Conservation (phyloP, 73 alveolate species). For the Diophrys appendiculata region DNA sequence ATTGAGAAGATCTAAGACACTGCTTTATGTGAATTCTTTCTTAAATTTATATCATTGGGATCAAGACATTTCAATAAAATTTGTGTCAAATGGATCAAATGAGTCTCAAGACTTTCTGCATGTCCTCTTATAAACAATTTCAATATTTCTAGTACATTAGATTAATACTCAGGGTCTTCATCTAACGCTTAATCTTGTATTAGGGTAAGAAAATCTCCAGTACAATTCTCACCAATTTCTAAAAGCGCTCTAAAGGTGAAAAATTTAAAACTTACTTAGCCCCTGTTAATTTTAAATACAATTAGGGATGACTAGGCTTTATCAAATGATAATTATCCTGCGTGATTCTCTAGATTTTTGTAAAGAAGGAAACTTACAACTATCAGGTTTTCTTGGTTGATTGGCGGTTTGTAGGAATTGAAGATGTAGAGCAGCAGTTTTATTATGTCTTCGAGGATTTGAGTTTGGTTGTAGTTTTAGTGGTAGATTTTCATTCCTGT, state of each 20-base stretch:
- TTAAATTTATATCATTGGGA: conserved; percentile 62
- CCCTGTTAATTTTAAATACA: conserved; percentile 44
- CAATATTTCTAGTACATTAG: conserved; percentile 44
- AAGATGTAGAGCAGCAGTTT: conserved; percentile 44
- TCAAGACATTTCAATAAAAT: conserved; percentile 60
- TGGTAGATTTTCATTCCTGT: conserved; percentile 49
- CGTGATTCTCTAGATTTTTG: conserved; percentile 18
- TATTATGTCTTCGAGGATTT: conserved; percentile 39
- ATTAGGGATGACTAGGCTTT: conserved; percentile 45
- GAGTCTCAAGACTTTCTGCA: conserved; percentile 45
- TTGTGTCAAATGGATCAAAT: conserved; percentile 50
- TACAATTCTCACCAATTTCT: conserved; percentile 58
- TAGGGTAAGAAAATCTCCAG: conserved; percentile 34
- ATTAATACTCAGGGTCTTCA: conserved; percentile 43
- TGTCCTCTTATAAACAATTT: conserved; percentile 41
- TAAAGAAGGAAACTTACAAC: conserved; percentile 6
- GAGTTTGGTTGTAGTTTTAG: conserved; percentile 21
- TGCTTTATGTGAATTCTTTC: conserved; percentile 64
- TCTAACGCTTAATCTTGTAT: conserved; percentile 45
- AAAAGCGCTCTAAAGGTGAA: conserved; percentile 33
- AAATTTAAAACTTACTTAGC: conserved; percentile 29
- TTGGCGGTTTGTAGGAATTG: conserved; percentile 42
- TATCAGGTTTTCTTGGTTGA: conserved; percentile 33
- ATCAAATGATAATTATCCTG: conserved; percentile 45
- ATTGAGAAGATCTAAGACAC: too few relatives aligned